Conservation (phyloP, 2,329 filamentous ascomycete species). For the Shiraia bambusicola region DNA sequence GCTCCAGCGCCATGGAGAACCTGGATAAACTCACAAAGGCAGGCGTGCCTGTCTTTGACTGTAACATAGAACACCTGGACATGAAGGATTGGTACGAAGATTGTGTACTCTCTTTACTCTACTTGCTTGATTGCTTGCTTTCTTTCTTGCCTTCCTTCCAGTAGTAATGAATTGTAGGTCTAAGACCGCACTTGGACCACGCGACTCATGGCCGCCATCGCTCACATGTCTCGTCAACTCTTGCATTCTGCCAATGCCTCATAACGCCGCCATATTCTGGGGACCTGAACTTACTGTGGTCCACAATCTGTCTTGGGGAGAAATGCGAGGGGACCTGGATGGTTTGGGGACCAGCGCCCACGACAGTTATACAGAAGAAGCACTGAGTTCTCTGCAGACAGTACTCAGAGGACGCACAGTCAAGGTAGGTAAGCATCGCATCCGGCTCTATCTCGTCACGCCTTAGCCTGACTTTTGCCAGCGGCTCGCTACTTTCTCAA, state of each 20-base stretch:
- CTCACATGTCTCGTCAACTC: constrained; percentile 36
- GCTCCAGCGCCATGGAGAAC: constrained; percentile 29
- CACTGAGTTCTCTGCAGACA: constrained; percentile 37
- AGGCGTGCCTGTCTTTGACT: constrained; percentile 34
- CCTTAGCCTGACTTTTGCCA: constrained; percentile 14
- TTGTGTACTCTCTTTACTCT: neutral
- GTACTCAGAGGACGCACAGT: constrained; percentile 39
- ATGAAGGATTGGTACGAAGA: constrained; percentile 31
- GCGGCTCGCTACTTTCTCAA: constrained; percentile 32
- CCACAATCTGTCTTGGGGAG: constrained; percentile 47
- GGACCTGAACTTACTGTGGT: constrained; percentile 41
- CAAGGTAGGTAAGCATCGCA: constrained; percentile 41
- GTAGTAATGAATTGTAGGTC: constrained; percentile 21
- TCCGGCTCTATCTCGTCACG: constrained; percentile 2
- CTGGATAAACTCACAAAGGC: constrained; percentile 35
- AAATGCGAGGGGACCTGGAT: constrained; percentile 33
- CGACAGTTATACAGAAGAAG: constrained; percentile 36
- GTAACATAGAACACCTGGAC: constrained; percentile 32
- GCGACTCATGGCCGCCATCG: constrained; percentile 39
- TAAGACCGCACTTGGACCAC: constrained; percentile 34
- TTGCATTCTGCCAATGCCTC: constrained; percentile 45
- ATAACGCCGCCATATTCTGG: constrained; percentile 49
- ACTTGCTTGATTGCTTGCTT: no score
- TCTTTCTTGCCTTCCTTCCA: neutral
- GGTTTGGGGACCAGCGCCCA: constrained; percentile 41